Evolutionary conservation across 352 stramenopile species (phyloP), one percentile per base, ranked within the genome.

Genomic region (Pythium coloratum): DNA sequence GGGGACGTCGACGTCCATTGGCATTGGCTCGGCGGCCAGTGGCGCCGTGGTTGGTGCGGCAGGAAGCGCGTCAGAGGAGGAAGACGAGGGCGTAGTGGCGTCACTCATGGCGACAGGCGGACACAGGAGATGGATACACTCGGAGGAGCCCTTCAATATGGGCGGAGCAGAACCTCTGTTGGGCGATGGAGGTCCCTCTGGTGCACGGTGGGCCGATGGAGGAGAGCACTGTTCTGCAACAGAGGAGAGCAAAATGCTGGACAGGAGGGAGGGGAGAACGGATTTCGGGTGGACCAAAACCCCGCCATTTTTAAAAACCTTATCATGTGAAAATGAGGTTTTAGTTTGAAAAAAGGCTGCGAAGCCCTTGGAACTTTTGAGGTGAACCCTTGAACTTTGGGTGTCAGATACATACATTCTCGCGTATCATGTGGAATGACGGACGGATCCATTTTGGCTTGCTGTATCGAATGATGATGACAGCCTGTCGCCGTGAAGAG

Each of bases 171-270:
- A 68, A 73, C 67, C 67, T 73, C 60, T 47, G 67, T 73, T 73
- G 67, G n/a, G 50, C 67, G 67, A 73, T 73, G 67, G 12, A 16
- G 26, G 38, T 59, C 66, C 66, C 66, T 72, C 59, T 72, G 44
- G 59, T 67, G 24, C 13, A 4, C 32, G 58, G 58, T 71, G 13
- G 8, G 20, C 20, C 20, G 20, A 8, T 20, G 6, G 36, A 14
- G 36, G 36, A 44, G 36, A 44, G 16, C 33, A 9, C 36, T 44
- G 36, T 44, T 44, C 36, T 12, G 36, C 7, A 12, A 12, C n/a
- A 53, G 46, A 5, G 46, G 46, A 53, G 46, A 53, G 20, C 46
- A 53, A 24, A 53, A 24, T 53, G 46, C 18, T 44, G 6, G 9
- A 26, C 13, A 7, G 42, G 42, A 50, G 46, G 13, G 46, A 24